Evolutionary conservation across 768 basidiomycete genomes (phyloP).

Genomic region (Coprinopsis strossmayeri): DNA sequence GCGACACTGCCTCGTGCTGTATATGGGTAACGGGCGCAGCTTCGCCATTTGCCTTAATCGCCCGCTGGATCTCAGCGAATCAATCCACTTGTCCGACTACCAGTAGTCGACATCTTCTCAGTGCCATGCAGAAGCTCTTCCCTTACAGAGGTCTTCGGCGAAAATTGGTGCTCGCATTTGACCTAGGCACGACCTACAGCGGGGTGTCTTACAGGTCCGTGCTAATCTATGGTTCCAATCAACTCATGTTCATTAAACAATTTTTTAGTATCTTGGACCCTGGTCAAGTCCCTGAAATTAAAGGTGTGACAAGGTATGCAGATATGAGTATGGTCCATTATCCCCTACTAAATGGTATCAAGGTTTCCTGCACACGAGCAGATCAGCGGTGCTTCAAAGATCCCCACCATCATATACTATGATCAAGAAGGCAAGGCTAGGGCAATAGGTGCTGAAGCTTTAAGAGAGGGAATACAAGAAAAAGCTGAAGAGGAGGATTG

Average conservation of each 20-base stretch:
- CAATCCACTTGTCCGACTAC: background rate
- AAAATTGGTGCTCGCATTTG: constrained; percentile 43
- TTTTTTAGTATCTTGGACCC: constrained; percentile 28
- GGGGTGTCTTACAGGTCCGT: constrained; percentile 37
- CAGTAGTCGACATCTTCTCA: background rate
- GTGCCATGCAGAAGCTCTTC: background rate
- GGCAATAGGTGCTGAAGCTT: constrained; percentile 41
- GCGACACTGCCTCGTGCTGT: constrained; percentile 4
- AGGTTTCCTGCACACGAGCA: constrained; percentile 44
- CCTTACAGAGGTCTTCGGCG: constrained; percentile 34
- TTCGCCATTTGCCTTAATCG: too few relatives aligned
- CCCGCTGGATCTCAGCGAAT: background rate
- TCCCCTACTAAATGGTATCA: background rate
- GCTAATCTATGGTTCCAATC: background rate
- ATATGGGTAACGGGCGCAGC: too few relatives aligned
- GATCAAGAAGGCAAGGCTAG: constrained; percentile 29
- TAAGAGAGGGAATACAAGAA: constrained; percentile 30
- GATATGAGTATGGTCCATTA: too few relatives aligned
- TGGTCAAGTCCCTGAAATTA: constrained; percentile 24
- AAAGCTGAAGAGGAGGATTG: constrained; percentile 36
- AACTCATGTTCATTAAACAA: background rate
- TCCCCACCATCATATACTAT: constrained; percentile 43
- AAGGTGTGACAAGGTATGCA: constrained; percentile 28
- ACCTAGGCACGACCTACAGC: constrained; percentile 47
- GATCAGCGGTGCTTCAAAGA: constrained; percentile 40